Percentiles rank a stretch among this genome's conserved stretches.
phyloP scores from a whole-genome alignment of 176 grass and related monocot species.

The Coix lacrymajobi region DNA sequence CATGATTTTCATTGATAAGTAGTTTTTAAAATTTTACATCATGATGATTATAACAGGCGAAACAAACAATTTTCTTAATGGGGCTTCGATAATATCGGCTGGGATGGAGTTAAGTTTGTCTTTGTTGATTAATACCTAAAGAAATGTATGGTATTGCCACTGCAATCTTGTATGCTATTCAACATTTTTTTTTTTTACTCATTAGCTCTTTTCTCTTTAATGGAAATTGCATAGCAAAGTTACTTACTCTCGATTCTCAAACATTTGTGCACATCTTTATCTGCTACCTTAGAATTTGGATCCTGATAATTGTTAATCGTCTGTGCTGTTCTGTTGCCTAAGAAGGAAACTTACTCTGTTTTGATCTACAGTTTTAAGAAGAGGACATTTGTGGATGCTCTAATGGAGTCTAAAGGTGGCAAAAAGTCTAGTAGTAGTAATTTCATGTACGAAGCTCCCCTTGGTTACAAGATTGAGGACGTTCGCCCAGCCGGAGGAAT shows the following conservation, averaged over 20 bases:
- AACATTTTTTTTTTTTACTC: background rate
- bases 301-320: background rate
- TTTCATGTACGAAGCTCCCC: slow-evolving; percentile 81
- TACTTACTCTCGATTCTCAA: background rate
- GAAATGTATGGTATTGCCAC: background rate
- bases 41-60: background rate
- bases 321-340: background rate
- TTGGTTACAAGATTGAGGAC: slow-evolving; percentile 95
- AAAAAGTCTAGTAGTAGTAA: slow-evolving; percentile 80
- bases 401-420: slow-evolving; percentile 92
- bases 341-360: background rate
- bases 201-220: background rate
- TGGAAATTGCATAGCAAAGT: background rate
- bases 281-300: background rate
- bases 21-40: too few species aligned
- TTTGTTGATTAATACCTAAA: background rate
- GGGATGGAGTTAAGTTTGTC: background rate
- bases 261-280: background rate
- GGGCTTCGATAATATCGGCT: background rate
- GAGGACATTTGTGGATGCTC: slow-evolving; percentile 55
- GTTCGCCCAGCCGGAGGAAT: slow-evolving; percentile 85
- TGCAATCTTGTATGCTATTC: background rate
- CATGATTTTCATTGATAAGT: too few species aligned
- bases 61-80: background rate
- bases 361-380: slow-evolving; percentile 9